Base-by-base conservation (phyloP, 2,329 filamentous ascomycete species). In the Monosporascus sp. region DNA sequence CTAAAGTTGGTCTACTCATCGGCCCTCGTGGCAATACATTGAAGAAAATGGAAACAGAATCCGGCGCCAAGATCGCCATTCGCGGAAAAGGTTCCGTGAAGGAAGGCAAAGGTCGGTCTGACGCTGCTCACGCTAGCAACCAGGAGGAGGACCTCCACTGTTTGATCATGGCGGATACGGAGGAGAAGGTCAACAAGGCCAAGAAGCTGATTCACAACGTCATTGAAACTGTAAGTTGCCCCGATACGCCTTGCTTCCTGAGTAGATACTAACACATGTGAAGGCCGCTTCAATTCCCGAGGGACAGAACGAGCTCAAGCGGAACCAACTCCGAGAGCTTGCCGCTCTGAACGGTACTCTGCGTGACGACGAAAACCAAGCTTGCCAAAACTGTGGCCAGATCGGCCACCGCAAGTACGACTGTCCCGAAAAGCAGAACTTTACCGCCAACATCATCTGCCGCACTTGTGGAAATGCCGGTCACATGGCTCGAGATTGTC, bases 1-100 rank as follows among this genome's bases (percentile, higher is more conserved):
- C 82, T 88, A 85, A 96, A 99, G 94, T 99, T 85, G 94, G 94
- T 76, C 87, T 99, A 83, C 91, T 99, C 75, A 99, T 99, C 85
- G 94, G 94, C 76, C 94, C 94, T 76, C 94, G 94, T 93, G 94
- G 94, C 76, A 99, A 99, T 73, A 99, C 94, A 63, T 78, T 99
- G 70, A 99, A 99, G 80, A 99, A 97, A 75, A 99, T 99, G 94
- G 94, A 99, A 73, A 84, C 87, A 68, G 92, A 99, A 76, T 99
- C 94, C 53, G 87, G 87, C 59, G 94, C 94, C 72, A 99, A 99
- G 75, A 99, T 99, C 78, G 94, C 94, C 63, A 99, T 99, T 70
- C 93, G 94, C 75, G 94, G 94, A 79, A 99, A 99, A 77, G 94
- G 94, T 71, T 99, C 94, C 66, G 94, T 99, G 71, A 99, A 99